These are phyloP conservation scores for Suillus lakei DNA, from an alignment of 768 basidiomycete species.

Conservation along the genomic window DNA sequence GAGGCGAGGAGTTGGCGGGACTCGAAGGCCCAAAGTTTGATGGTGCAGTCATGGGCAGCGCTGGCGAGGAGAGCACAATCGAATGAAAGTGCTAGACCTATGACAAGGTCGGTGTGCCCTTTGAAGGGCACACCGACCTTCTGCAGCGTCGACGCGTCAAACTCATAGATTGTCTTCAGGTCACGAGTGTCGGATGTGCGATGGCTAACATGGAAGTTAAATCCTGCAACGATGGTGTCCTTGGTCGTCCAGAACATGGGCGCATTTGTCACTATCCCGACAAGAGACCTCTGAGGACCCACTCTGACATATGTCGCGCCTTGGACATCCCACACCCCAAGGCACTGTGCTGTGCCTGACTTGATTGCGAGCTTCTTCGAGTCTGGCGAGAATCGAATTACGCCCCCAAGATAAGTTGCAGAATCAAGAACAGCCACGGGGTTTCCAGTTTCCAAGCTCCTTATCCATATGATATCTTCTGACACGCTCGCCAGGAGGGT, in stretches of 20 bases:
- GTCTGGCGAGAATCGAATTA: slow-evolving; percentile 3
- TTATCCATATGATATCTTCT: background rate
- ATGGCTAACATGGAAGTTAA: background rate
- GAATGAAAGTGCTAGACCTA: background rate
- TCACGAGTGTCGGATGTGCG: background rate
- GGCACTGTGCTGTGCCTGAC: background rate
- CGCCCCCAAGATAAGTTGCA: too few species aligned
- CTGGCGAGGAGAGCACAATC: background rate
- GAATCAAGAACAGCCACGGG: too few species aligned
- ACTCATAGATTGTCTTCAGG: background rate
- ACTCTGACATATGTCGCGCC: background rate
- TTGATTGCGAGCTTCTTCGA: background rate
- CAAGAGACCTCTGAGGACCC: background rate
- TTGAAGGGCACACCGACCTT: background rate
- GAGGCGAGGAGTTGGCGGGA: background rate
- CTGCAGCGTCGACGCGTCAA: background rate
- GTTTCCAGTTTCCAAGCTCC: background rate
- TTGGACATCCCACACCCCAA: background rate
- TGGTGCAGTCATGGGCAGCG: background rate
- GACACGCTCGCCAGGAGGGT: background rate
- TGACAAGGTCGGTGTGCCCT: background rate
- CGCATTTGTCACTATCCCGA: background rate
- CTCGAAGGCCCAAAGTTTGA: background rate
- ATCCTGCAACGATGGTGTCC: background rate
- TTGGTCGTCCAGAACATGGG: background rate